phyloP scores from a whole-genome alignment of 345 rosid species.

The Conringia planisiliqua region DNA sequence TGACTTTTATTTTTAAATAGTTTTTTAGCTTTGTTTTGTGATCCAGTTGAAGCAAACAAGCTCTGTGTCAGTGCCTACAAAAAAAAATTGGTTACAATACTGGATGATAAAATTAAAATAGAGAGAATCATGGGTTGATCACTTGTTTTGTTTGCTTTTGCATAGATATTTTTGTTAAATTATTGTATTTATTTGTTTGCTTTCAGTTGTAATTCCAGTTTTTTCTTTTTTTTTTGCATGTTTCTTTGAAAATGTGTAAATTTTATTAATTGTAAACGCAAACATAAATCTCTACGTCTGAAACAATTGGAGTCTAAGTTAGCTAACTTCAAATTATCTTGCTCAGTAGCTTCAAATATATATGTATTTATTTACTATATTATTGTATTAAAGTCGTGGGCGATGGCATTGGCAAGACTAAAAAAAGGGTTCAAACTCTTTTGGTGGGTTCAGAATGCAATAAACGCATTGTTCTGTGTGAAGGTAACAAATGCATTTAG shows the following conservation, averaged over 20 bases:
- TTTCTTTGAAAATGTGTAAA: neutral
- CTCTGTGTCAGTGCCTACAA: conserved; percentile 1
- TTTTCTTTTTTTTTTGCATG: neutral
- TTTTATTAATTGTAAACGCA: neutral
- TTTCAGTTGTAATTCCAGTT: neutral
- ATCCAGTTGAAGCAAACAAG: conserved; percentile 15
- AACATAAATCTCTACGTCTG: neutral
- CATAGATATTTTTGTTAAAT: neutral
- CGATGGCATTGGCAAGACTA: neutral
- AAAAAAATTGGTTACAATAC: neutral
- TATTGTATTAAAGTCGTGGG: no score
- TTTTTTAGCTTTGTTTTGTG: conserved; percentile 7
- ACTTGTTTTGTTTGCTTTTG: neutral
- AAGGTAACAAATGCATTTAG: conserved; percentile 15
- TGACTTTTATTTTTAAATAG: neutral
- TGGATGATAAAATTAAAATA: neutral
- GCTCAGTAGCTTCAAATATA: neutral
- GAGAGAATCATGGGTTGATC: neutral
- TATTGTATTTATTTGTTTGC: neutral
- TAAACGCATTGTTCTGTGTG: conserved; percentile 15
- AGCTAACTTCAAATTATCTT: neutral
- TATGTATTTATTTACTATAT: no score
- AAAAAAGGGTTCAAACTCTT: neutral
- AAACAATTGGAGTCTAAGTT: neutral
- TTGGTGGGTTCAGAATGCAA: conserved; percentile 14